phyloP scores from a whole-genome alignment of 2,329 filamentous ascomycete genomes.

The Ceratocystis ficicola region DNA sequence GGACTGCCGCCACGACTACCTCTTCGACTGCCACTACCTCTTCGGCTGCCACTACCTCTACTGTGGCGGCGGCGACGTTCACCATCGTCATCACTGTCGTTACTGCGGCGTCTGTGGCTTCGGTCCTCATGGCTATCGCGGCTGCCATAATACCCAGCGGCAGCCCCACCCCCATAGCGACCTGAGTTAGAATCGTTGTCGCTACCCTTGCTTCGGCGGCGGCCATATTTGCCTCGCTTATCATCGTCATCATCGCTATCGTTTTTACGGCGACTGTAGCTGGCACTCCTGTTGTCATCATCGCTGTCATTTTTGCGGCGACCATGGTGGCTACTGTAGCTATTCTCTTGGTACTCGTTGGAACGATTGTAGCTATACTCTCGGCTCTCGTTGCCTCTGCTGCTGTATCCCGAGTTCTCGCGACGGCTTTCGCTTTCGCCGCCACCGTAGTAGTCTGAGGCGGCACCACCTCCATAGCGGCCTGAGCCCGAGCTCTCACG shows the following conservation, averaged over 20 bases:
- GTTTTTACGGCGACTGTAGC: constrained; percentile 27
- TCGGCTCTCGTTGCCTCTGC: constrained; percentile 39
- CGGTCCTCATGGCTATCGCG: constrained; percentile 34
- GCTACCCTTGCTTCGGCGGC: constrained; percentile 12
- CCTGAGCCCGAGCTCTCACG: constrained; percentile 27
- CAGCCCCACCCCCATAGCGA: constrained; percentile 34
- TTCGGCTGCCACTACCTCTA: constrained; percentile 21
- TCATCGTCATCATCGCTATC: constrained; percentile 14
- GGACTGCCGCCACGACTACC: constrained; percentile 26
- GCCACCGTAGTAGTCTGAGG: constrained; percentile 39
- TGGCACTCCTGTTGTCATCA: constrained; percentile 27
- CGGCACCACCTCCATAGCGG: constrained; percentile 34
- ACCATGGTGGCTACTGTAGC: constrained; percentile 50
- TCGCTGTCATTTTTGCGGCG: constrained; percentile 45
- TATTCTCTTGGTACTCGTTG: constrained; percentile 34
- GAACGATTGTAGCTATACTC: constrained; percentile 49
- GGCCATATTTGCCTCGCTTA: constrained; percentile 10
- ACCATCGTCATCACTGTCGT: constrained; percentile 24
- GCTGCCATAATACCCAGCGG: constrained; percentile 39
- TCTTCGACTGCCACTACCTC: constrained; percentile 22
- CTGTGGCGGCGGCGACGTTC: constrained; percentile 19
- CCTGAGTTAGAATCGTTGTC: constrained; percentile 27
- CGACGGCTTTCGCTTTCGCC: constrained; percentile 33
- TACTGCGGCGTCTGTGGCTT: constrained; percentile 24
- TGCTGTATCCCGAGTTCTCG: constrained; percentile 29